These are phyloP conservation scores for Marsdenia floribunda DNA, from an alignment of 257 asterid genomes.

Conservation along the genomic window DNA sequence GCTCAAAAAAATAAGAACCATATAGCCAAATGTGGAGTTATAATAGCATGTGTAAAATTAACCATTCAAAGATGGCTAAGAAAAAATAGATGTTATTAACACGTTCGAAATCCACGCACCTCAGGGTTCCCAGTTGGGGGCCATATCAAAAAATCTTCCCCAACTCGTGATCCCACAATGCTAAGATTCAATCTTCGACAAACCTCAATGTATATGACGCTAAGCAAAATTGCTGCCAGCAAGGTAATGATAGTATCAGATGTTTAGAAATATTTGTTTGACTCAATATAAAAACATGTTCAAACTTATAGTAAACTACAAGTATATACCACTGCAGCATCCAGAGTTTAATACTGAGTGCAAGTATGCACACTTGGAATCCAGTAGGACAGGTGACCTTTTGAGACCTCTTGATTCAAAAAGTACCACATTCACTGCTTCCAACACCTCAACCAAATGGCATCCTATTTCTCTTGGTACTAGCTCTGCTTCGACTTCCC, in stretches of 20 bases:
- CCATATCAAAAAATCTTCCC: slow-evolving; percentile 98
- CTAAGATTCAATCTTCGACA: slow-evolving; percentile 84
- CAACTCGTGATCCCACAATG: slow-evolving; percentile 94
- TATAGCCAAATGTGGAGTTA: slow-evolving; percentile 6
- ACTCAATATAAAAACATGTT: not conserved
- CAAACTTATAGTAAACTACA: not conserved
- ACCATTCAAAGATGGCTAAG: not conserved
- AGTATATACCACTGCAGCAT: slow-evolving; percentile 60
- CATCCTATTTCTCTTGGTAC: slow-evolving; percentile 83
- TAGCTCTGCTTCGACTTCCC: slow-evolving; percentile 87
- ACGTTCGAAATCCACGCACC: slow-evolving; percentile 38
- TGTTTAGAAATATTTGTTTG: slow-evolving; percentile 4
- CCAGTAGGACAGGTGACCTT: slow-evolving; percentile 66
- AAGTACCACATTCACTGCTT: slow-evolving; percentile 78
- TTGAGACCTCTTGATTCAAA: slow-evolving; percentile 69
- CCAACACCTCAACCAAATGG: slow-evolving; percentile 67
- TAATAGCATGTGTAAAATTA: not conserved
- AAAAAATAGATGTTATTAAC: not conserved
- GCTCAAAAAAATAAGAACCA: not conserved
- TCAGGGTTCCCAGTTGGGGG: slow-evolving; percentile 90
- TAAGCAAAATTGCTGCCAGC: slow-evolving; percentile 77
- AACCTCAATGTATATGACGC: slow-evolving; percentile 92
- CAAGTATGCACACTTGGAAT: slow-evolving; percentile 77
- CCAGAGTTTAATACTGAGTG: slow-evolving; percentile 77
- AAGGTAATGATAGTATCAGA: slow-evolving; percentile 15